Base-by-base conservation (phyloP, 345 rosid genomes). In the Eutrema heterophyllum region DNA sequence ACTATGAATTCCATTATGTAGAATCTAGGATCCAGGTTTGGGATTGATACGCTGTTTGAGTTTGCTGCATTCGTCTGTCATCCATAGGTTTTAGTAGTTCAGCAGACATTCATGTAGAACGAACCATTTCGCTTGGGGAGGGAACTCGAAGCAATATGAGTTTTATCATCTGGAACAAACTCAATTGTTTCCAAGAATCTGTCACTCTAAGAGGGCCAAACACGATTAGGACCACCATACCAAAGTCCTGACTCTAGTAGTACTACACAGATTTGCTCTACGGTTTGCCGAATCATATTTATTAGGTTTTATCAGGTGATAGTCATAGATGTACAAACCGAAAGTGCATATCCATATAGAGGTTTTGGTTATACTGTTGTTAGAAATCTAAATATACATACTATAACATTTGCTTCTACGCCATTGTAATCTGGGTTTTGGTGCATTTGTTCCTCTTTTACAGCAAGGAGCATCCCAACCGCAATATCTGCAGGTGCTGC, bases 401-500 rank as follows among this genome's bases (percentile, higher is more conserved):
- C 36, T 26, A 26, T 26, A 26, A 62, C 14, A 36, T 9, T 60
- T 60, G 33, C 32, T 7, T 40, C 3, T 11, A 1, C 2, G 15
- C 16, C 18, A 35, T 24, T 24, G 32, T 60, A 15, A 60, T 12
- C 9, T 86, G 50, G 84, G 86, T 68, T 51, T 48, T 66, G 60
- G 24, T 39, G 30, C 13, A 36, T 33, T 44, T 32, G 6, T 33
- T 4, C 15, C 14, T 35, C 9, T 3, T 21, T 36, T 73, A 59
- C 89, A 92, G 98, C 88, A 72, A 85, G 86, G 85, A 87, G 83
- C 84, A 87, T 93, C 27, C 53, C 82, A 46, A 81, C 90, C 0
- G 97, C 97, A 10, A 67, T 90, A 64, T 78, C 88, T 57, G 95
- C 95, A 26, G 98, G 98, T 43, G 39, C 98, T n/a, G 92, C 91